Conservation (phyloP, 2,329 filamentous ascomycete species). For the Penicillium capsulatum region DNA sequence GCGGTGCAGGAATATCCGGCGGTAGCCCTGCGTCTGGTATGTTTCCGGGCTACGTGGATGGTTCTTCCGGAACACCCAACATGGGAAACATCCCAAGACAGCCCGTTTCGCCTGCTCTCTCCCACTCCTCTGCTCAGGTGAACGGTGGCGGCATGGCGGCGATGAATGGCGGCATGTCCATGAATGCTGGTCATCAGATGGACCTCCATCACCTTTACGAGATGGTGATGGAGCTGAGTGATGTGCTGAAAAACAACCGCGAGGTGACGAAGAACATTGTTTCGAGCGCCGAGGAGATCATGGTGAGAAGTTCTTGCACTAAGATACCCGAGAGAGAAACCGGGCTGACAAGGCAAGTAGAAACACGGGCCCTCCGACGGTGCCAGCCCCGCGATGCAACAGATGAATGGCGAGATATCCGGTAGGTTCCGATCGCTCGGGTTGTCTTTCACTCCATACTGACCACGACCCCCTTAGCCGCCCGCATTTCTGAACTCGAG, state of each 20-base stretch:
- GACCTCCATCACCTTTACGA: constrained; percentile 50
- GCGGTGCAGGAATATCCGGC: constrained; percentile 25
- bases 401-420: constrained; percentile 43
- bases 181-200: constrained; percentile 51
- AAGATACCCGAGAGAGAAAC: not conserved
- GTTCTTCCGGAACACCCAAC: constrained; percentile 28
- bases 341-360: constrained; percentile 26
- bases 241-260: constrained; percentile 48
- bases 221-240: constrained; percentile 49
- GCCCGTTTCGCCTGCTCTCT: constrained; percentile 32
- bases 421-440: constrained; percentile 25
- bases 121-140: constrained; percentile 30
- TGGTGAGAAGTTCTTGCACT: constrained; percentile 31
- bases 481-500: constrained; percentile 48
- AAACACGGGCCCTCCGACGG: constrained; percentile 43
- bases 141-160: constrained; percentile 38
- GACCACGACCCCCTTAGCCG: constrained; percentile 28
- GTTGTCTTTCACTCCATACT: not conserved
- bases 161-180: constrained; percentile 38
- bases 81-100: constrained; percentile 33
- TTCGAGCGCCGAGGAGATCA: constrained; percentile 48
- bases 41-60: constrained; percentile 34
- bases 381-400: constrained; percentile 38
- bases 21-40: constrained; percentile 27
- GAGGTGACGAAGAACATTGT: constrained; percentile 49